Conservation (phyloP, 169 alveolate species). For the Prorocentrum cordatum region DNA sequence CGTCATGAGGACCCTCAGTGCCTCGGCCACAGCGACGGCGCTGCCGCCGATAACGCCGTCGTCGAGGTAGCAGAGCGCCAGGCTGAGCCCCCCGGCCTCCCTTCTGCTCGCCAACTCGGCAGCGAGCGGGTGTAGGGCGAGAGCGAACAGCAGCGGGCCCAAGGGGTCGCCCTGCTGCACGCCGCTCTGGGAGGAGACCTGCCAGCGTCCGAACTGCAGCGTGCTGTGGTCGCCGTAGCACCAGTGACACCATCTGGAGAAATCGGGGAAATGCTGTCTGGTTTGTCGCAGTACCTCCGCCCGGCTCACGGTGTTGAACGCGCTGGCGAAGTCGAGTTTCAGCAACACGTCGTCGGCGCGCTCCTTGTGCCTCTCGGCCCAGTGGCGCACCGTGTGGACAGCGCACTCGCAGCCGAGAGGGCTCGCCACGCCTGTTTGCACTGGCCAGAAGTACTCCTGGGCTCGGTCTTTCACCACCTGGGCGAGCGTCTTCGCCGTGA, state of each 20-base stretch:
- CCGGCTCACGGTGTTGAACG: slow-evolving; percentile 8
- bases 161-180: slow-evolving; percentile 8
- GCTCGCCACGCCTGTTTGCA: slow-evolving; percentile 5
- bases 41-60: background rate
- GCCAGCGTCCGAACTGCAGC: background rate
- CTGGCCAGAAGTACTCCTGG: background rate
- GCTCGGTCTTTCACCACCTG: background rate
- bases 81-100: background rate
- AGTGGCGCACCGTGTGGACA: background rate
- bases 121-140: slow-evolving; percentile 3
- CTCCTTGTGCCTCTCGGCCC: background rate
- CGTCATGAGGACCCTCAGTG: background rate
- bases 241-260: background rate
- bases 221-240: background rate
- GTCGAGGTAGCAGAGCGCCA: background rate
- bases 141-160: background rate
- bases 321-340: background rate
- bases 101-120: background rate
- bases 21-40: background rate
- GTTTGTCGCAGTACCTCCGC: no score
- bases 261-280: no score
- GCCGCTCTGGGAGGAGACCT: background rate
- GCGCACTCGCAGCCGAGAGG: background rate
- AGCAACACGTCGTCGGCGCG: background rate
- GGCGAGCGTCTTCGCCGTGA: background rate